Conservation (phyloP, 1,139 yeast genomes). For the Sugiyamaella xylanicola region DNA sequence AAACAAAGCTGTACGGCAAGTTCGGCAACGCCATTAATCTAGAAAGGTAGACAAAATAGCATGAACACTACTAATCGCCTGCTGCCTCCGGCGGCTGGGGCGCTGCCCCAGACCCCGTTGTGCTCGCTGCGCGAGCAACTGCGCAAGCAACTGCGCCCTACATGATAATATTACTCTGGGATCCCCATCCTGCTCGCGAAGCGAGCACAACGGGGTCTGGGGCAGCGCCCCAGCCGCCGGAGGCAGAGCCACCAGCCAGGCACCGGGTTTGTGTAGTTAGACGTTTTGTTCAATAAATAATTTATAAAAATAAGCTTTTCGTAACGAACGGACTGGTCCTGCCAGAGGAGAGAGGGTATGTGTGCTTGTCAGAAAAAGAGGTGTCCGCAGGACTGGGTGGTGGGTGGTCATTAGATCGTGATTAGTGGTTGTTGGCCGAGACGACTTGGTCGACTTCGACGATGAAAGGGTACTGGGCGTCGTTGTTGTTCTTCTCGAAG, state of each 20-base stretch:
- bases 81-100: background rate
- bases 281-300: slow-evolving; percentile 11
- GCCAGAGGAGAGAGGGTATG: background rate
- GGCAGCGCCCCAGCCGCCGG: no score
- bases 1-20: slow-evolving; percentile 76
- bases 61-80: background rate
- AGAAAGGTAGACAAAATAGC: slow-evolving; percentile 45
- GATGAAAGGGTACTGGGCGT: slow-evolving; percentile 44
- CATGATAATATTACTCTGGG: no score
- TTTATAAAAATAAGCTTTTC: background rate
- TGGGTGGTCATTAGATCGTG: background rate
- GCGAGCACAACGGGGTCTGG: no score
- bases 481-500: slow-evolving; percentile 33
- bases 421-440: slow-evolving; percentile 17
- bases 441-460: slow-evolving; percentile 45
- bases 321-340: background rate
- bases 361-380: no score
- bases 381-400: no score
- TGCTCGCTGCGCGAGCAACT: no score
- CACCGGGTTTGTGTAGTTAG: no score
- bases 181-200: no score
- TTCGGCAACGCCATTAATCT: slow-evolving; percentile 89
- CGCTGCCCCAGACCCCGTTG: background rate
- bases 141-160: no score
- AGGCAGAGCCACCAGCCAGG: no score